Base-by-base conservation (phyloP, 805 yeast species). In the Saturnispora quitensis region DNA sequence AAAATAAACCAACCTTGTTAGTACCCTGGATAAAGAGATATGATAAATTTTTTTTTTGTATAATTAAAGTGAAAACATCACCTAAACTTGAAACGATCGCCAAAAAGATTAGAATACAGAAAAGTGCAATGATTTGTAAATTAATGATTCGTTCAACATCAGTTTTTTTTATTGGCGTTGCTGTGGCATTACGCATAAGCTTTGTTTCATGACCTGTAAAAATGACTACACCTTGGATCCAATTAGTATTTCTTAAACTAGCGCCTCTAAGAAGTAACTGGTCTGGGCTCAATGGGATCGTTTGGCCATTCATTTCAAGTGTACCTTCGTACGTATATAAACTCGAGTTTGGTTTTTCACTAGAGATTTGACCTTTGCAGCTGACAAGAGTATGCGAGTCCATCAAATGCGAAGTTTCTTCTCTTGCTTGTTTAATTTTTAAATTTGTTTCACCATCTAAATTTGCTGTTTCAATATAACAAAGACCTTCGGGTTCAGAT, bases 161-260 rank as follows among this genome's bases (percentile, higher is more conserved):
- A 0, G 99, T 93, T 61, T 95, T 78, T 66, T 93, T 93, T 62
- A 93, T 95, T 10, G 99, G 99, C 2, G 99, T 84, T 1, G 99
- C 97, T 2, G 98, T 90, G 18, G 99, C 99, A 70, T 93, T 93
- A 65, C 99, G 81, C 98, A 93, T 91, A 58, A 93, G 74, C 63
- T 93, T 93, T 0, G 99, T 93, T 69, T 93, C 99, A 66, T 95
- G 99, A 20, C 99, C 99, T 0, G 99, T 93, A 66, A 91, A 93
- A 1, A 93, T 80, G 2, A 88, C 97, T 48, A 89, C 75, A 22
- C 99, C 99, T 60, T 87, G 87, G 43, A 93, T 81, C 97, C 97
- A 93, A 43, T 82, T 86, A 0, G 99, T 95, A 63, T 93, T 93
- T 68, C 97, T 77, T 56, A 93, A 73, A 3, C 93, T 89, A 5